Evolutionary conservation across 768 basidiomycete species (phyloP), one percentile per base, ranked within the genome.

Genomic region (Thelephora ganbajun): DNA sequence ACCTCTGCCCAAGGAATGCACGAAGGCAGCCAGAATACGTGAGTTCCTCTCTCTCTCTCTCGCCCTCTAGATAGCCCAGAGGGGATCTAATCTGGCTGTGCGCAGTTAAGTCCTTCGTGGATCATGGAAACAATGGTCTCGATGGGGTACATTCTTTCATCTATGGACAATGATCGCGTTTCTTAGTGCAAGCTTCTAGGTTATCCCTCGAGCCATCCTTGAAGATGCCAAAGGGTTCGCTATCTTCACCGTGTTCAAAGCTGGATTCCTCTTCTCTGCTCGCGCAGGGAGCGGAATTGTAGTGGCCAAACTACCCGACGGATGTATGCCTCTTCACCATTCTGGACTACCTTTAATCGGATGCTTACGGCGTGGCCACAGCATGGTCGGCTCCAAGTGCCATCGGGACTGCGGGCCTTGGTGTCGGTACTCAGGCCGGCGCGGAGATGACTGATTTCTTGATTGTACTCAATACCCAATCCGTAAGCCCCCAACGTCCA

Each of bases 321-420:
- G 90, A 56, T 69, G 88, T 91, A 59, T 66, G 89, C 68, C 19
- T 23, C 49, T 36, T 48, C 14, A 22, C 11, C 18, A 6, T 5
- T 30, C 2, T 4, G 39, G 46, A 12, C 7, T 7, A n/a, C 5
- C 33, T 12, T 3, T 6, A n/a, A 16, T 1, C 26, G 26, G n/a
- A 44, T 43, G 20, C 39, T 33, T 6, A 35, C 14, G 6, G 11
- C 45, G 26, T 33, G 22, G 50, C 12, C 20, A 48, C 50, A 91
- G 85, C 76, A 34, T 99, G 93, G 93, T 89, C 87, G 33, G 80
- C 92, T 16, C 96, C 96, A 2, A 86, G 83, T 59, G 96, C 94
- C 2, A 94, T 99, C 41, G 93, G 92, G 20, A 82, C 88, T 2
- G 94, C 84, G 12, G 94, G 94, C 0, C 59, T 93, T 4, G 94